phyloP scores from a whole-genome alignment of 305 asterid genomes.

The Lippia alba region DNA sequence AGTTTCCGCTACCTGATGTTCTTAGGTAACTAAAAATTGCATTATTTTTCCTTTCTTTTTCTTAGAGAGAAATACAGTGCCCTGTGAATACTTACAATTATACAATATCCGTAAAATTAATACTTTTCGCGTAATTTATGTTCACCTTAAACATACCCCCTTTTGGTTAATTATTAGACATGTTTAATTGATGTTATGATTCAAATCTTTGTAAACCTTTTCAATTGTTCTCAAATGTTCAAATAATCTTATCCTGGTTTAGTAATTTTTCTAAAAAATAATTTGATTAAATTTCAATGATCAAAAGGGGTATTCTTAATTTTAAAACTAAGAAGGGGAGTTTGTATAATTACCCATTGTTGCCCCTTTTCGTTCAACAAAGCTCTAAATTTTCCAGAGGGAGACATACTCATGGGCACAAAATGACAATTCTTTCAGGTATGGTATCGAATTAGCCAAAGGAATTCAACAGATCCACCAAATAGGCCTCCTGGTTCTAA shows the following conservation, averaged over 20 bases:
- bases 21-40: constrained; percentile 53
- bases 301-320: background rate
- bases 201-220: too few species aligned
- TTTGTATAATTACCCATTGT: background rate
- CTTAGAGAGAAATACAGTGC: too few species aligned
- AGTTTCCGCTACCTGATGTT: constrained; percentile 59
- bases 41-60: background rate
- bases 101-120: background rate
- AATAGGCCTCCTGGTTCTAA: constrained; percentile 50
- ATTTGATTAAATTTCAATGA: background rate
- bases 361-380: background rate
- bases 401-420: constrained; percentile 14
- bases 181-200: background rate
- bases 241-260: background rate
- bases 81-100: too few species aligned
- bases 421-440: constrained; percentile 42
- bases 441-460: constrained; percentile 55
- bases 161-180: too few species aligned
- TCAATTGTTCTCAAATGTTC: background rate
- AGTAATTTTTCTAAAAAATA: too few species aligned
- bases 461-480: constrained; percentile 62
- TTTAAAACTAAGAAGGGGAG: background rate
- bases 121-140: background rate
- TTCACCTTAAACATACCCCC: background rate
- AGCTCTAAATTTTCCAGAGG: background rate